Evolutionary conservation across 495 filamentous ascomycete genomes (phyloP).

Genomic region (Corynascus novoguineensis): DNA sequence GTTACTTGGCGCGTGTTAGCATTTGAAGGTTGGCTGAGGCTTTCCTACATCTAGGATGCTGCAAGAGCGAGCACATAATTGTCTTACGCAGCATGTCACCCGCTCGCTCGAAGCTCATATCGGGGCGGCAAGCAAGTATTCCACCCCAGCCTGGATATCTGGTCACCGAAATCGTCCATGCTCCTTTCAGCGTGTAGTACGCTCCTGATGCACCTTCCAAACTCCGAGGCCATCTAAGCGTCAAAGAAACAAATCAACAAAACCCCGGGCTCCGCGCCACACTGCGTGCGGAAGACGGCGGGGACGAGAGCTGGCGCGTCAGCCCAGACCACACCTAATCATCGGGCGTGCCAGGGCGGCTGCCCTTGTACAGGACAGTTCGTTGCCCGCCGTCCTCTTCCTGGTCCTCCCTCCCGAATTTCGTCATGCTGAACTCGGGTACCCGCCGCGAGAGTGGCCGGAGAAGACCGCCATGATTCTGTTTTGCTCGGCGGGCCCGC

Average conservation of each 20-base stretch:
- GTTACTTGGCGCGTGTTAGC: too few relatives aligned
- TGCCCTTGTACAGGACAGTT: conserved; percentile 30
- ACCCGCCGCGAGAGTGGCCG: conserved; percentile 36
- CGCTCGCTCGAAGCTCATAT: too few relatives aligned
- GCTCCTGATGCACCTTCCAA: background rate
- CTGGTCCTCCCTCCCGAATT: conserved; percentile 38
- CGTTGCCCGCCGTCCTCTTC: conserved; percentile 31
- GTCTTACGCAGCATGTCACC: too few relatives aligned
- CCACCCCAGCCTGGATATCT: background rate
- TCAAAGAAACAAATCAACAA: conserved; percentile 7
- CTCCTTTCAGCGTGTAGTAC: too few relatives aligned
- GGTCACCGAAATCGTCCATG: background rate
- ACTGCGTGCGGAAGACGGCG: conserved; percentile 10
- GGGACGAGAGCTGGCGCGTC: conserved; percentile 22
- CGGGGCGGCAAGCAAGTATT: too few relatives aligned
- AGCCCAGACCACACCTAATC: conserved; percentile 34
- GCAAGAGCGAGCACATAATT: too few relatives aligned
- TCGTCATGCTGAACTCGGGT: conserved; percentile 47
- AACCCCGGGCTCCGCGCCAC: conserved; percentile 12
- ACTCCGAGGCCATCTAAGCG: conserved; percentile 1
- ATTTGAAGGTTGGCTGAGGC: too few relatives aligned
- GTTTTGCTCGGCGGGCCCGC: conserved; percentile 28
- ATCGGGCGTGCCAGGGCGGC: conserved; percentile 33
- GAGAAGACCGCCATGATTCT: conserved; percentile 28
- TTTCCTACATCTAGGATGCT: too few relatives aligned